phyloP scores from a whole-genome alignment of 768 basidiomycete genomes.

The Hemileccinum impolitum region DNA sequence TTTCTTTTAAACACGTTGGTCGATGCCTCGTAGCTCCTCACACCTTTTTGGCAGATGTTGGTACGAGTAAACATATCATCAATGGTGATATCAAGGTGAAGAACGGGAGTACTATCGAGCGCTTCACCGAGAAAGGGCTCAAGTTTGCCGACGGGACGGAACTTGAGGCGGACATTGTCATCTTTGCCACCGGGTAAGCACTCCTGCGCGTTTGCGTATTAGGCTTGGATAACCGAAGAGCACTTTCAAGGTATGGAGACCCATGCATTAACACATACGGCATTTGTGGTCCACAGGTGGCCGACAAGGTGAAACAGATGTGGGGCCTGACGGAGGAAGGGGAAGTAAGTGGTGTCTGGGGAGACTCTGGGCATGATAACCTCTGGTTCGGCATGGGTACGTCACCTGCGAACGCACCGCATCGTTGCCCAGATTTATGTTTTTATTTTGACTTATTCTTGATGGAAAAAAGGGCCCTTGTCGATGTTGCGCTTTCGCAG shows the following conservation, averaged over 20 bases:
- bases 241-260: constrained; percentile 45
- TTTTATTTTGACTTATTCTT: too few species aligned
- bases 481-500: constrained; percentile 25
- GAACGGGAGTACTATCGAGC: constrained; percentile 34
- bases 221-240: not conserved
- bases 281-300: constrained; percentile 46
- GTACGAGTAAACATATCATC: constrained; percentile 42
- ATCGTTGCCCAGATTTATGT: too few species aligned
- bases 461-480: not conserved
- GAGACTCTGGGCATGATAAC: constrained; percentile 30
- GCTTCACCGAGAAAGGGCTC: constrained; percentile 32
- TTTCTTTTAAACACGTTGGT: not conserved
- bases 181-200: constrained; percentile 31
- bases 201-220: too few species aligned
- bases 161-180: constrained; percentile 32
- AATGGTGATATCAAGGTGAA: constrained; percentile 53
- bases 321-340: constrained; percentile 70
- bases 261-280: constrained; percentile 36
- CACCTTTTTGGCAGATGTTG: constrained; percentile 25
- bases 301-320: constrained; percentile 43
- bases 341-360: constrained; percentile 44
- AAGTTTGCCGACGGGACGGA: constrained; percentile 28
- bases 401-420: not conserved
- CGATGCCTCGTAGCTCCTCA: not conserved
- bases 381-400: not conserved